Evolutionary conservation across 345 rosid genomes (phyloP).

Genomic region (Laguncularia racemosa): DNA sequence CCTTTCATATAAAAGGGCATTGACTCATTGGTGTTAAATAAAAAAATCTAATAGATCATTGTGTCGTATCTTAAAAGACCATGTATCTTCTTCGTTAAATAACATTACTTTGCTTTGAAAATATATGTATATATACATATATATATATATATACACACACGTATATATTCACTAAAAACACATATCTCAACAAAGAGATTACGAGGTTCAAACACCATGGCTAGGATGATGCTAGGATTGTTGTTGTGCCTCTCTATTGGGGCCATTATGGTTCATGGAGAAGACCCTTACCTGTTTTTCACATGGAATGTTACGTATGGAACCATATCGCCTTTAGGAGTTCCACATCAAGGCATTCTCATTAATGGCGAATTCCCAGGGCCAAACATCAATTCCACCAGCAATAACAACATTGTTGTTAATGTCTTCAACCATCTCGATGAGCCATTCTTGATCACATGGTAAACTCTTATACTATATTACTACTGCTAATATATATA

Average conservation of each 20-base stretch:
- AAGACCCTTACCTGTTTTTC: conserved; percentile 27
- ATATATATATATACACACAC: no score
- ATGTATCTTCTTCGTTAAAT: no score
- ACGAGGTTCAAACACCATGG: neutral
- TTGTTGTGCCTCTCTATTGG: conserved; percentile 1
- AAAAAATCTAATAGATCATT: no score
- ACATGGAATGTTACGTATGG: conserved; percentile 30
- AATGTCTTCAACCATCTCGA: conserved; percentile 19
- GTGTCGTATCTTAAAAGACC: no score
- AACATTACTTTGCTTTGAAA: no score
- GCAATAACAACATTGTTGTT: conserved; percentile 16
- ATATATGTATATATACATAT: no score
- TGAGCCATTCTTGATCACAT: conserved; percentile 14
- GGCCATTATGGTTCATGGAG: conserved; percentile 10
- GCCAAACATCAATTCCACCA: conserved; percentile 18
- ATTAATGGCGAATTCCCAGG: conserved; percentile 19
- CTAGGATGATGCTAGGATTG: neutral
- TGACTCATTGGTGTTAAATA: no score
- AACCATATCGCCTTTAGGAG: conserved; percentile 22
- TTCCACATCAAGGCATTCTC: conserved; percentile 21
- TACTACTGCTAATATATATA: no score
- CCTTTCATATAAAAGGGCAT: neutral
- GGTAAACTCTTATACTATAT: no score
- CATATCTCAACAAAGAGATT: neutral
- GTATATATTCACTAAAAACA: neutral